Conservation (phyloP, 768 basidiomycete genomes). For the Suillus brevipes region DNA sequence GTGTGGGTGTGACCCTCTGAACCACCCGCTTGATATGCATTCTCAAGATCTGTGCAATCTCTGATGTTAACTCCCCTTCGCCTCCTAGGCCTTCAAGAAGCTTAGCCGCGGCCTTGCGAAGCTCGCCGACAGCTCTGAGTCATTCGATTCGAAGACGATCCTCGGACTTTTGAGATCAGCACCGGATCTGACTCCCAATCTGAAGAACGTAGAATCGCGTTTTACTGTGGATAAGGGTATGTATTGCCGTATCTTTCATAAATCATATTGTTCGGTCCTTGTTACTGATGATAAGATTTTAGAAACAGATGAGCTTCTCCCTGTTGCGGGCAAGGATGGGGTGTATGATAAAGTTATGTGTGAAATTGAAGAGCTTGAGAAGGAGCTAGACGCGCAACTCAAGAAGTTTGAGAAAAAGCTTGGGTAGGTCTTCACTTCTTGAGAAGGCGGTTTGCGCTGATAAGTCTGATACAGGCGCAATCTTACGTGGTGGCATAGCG, state of each 20-base stretch:
- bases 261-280: background rate
- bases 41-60: background rate
- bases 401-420: conserved; percentile 65
- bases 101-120: conserved; percentile 65
- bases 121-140: conserved; percentile 64
- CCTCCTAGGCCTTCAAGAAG: conserved; percentile 68
- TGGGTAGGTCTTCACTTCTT: conserved; percentile 44
- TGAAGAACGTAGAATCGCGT: conserved; percentile 73
- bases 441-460: conserved; percentile 11
- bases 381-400: conserved; percentile 65
- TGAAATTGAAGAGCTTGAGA: conserved; percentile 72
- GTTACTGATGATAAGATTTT: conserved; percentile 7
- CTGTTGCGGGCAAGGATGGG: conserved; percentile 82
- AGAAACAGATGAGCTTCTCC: conserved; percentile 73
- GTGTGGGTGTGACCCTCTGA: background rate
- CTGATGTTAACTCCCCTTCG: conserved; percentile 11
- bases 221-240: conserved; percentile 63
- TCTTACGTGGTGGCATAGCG: conserved; percentile 73
- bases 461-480: conserved; percentile 43
- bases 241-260: background rate
- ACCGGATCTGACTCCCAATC: conserved; percentile 72
- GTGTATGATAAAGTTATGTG: conserved; percentile 76
- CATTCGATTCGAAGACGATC: conserved; percentile 78
- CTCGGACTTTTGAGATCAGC: conserved; percentile 73
- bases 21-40: background rate